Conservation (phyloP, 129 eudicot species). For the Sambucus nigra region DNA sequence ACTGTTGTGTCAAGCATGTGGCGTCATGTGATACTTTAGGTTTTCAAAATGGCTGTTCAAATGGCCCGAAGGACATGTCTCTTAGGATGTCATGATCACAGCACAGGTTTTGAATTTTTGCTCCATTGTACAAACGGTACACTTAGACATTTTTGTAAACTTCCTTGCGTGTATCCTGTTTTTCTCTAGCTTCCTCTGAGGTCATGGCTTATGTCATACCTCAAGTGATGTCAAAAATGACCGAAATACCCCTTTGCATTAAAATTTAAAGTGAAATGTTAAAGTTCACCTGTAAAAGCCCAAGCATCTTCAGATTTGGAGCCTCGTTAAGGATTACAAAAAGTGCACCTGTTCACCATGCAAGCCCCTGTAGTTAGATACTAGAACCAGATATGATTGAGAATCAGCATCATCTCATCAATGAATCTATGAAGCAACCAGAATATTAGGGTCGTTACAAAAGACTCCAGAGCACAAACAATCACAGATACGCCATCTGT, state of each 20-base stretch:
- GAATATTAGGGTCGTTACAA: constrained; percentile 1
- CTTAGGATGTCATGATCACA: no score
- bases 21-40: no score
- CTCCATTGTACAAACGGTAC: not conserved
- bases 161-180: no score
- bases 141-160: not conserved
- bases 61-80: no score
- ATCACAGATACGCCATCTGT: no score
- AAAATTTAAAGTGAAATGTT: not conserved
- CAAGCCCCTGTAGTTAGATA: constrained; percentile 12
- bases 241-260: not conserved
- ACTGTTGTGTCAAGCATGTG: no score
- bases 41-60: no score
- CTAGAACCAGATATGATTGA: not conserved
- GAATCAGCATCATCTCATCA: constrained; percentile 4
- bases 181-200: no score
- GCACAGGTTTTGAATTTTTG: not conserved
- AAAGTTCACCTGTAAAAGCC: constrained; percentile 73
- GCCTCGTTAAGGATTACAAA: constrained; percentile 61
- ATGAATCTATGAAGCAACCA: not conserved
- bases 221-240: no score
- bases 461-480: not conserved
- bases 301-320: constrained; percentile 95
- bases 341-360: constrained; percentile 70
- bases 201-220: no score